Evolutionary conservation across 2,329 filamentous ascomycete genomes (phyloP).

Genomic region (Myriosclerotinia curreyana): DNA sequence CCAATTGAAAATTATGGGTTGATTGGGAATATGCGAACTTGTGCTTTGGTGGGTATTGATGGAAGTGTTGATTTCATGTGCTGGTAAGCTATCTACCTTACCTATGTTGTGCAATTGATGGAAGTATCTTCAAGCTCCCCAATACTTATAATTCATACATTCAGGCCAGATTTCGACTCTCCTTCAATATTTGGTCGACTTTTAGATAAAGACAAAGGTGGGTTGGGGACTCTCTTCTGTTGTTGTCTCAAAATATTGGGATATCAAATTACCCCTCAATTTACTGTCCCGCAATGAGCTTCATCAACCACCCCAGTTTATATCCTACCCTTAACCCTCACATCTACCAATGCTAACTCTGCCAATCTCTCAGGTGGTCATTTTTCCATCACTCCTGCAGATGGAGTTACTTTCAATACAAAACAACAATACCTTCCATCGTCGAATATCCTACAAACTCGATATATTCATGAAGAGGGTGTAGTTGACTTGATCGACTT

Average conservation of each 20-base stretch:
- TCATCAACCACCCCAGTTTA: not conserved
- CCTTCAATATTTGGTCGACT: conserved; percentile 72
- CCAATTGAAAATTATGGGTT: conserved; percentile 73
- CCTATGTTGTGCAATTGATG: not conserved
- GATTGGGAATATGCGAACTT: conserved; percentile 78
- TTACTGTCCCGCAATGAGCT: conserved; percentile 3
- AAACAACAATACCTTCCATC: conserved; percentile 77
- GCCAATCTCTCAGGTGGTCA: conserved; percentile 52
- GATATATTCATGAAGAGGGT: conserved; percentile 74
- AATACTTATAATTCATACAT: conserved; percentile 14
- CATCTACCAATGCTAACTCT: conserved; percentile 14
- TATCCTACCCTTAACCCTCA: not conserved
- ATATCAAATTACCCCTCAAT: not conserved
- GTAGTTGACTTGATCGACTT: conserved; percentile 73
- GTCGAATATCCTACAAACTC: conserved; percentile 71
- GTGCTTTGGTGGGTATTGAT: conserved; percentile 70
- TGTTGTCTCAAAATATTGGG: not conserved
- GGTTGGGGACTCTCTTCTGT: not conserved
- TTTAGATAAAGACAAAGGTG: conserved; percentile 63
- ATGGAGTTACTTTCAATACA: conserved; percentile 56
- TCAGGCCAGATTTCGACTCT: conserved; percentile 74
- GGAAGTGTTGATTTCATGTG: conserved; percentile 77
- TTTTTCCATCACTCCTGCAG: conserved; percentile 62
- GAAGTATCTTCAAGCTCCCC: not conserved
- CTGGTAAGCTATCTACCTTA: conserved; percentile 49